These are phyloP conservation scores for Solanum chacoense DNA, from an alignment of 305 asterid species.

Conservation along the genomic window DNA sequence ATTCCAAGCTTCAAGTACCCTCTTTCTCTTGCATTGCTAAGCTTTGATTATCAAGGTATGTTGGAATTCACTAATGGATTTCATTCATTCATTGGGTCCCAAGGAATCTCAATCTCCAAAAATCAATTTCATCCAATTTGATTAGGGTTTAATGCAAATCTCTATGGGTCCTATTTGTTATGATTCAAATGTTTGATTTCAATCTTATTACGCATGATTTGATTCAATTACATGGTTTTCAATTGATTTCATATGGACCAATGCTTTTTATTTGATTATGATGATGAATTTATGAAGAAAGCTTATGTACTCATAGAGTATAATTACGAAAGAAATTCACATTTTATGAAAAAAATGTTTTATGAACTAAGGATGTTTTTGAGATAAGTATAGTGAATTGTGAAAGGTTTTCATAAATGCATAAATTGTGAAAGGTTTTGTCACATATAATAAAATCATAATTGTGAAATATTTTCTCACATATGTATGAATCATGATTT, in stretches of 20 bases:
- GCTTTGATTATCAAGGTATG: not conserved
- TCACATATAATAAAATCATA: no score
- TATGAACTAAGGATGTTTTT: no score
- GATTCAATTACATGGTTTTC: not conserved
- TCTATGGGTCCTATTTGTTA: not conserved
- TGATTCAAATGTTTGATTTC: not conserved
- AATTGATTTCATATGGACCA: no score
- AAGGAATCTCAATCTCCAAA: not conserved
- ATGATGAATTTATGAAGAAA: no score
- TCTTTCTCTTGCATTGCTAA: not conserved
- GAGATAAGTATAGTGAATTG: not conserved
- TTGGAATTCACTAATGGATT: not conserved
- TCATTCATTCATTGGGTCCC: not conserved
- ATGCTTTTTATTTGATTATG: no score
- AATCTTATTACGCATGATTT: not conserved
- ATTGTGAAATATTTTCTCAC: no score
- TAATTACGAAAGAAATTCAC: no score
- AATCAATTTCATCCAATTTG: not conserved
- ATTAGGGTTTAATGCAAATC: not conserved
- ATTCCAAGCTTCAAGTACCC: not conserved
- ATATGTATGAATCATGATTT: no score
- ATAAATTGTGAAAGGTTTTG: no score
- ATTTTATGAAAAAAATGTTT: no score
- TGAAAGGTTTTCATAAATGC: not conserved
- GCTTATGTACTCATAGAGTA: no score